phyloP scores from a whole-genome alignment of 495 filamentous ascomycete genomes.

The Cercophora samala region DNA sequence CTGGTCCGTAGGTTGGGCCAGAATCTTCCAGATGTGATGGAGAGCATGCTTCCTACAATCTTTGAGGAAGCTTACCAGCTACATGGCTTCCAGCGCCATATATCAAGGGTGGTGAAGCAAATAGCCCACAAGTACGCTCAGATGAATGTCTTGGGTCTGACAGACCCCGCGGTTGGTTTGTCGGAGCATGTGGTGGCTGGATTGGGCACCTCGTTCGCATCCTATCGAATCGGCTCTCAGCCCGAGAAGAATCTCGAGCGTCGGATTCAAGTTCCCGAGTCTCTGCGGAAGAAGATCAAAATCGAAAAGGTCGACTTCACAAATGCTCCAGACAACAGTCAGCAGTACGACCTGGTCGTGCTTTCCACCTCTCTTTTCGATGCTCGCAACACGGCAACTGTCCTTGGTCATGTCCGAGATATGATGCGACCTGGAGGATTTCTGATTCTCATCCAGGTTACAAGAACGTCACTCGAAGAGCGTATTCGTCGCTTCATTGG shows the following conservation, averaged over 20 bases:
- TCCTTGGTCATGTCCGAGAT: constrained; percentile 26
- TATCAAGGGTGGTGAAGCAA: constrained; percentile 39
- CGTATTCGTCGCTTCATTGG: constrained; percentile 21
- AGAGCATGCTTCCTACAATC: constrained; percentile 22
- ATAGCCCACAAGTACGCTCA: constrained; percentile 42
- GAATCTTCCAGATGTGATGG: constrained; percentile 28
- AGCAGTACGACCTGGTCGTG: constrained; percentile 39
- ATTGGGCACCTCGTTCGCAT: constrained; percentile 34
- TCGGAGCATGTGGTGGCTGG: constrained; percentile 33
- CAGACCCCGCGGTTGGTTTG: constrained; percentile 29
- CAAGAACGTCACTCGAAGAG: constrained; percentile 21
- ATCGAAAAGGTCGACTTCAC: constrained; percentile 29
- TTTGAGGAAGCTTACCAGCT: constrained; percentile 34
- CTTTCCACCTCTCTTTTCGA: constrained; percentile 35
- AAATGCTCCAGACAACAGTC: constrained; percentile 1
- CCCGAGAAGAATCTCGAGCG: constrained; percentile 20
- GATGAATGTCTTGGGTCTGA: constrained; percentile 43
- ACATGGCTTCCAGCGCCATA: constrained; percentile 30
- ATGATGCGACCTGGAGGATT: constrained; percentile 44
- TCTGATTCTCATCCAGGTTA: constrained; percentile 36
- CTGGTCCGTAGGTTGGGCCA: constrained; percentile 29
- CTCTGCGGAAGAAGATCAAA: constrained; percentile 22
- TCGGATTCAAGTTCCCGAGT: constrained; percentile 11
- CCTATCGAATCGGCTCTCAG: constrained; percentile 28
- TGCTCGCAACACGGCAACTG: not conserved